phyloP scores from a whole-genome alignment of 2,329 filamentous ascomycete species.

The Pseudocercospora cruenta region DNA sequence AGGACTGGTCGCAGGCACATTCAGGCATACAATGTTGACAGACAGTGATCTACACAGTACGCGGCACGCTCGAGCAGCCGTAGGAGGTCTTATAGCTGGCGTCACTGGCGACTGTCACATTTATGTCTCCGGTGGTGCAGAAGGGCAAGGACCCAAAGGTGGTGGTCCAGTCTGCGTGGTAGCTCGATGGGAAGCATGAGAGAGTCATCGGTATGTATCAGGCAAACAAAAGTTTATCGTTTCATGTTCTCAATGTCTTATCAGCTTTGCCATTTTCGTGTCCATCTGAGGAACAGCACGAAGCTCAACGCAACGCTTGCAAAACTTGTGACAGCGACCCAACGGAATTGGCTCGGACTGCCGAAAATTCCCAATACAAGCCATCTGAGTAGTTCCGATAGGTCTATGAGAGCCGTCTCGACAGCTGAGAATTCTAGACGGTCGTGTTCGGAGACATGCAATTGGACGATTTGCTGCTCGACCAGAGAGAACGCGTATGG shows the following conservation, averaged over 20 bases:
- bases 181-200: background rate
- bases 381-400: constrained; percentile 12
- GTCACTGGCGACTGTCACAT: constrained; percentile 15
- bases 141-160: constrained; percentile 11
- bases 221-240: background rate
- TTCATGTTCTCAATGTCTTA: too few relatives aligned
- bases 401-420: constrained; percentile 12
- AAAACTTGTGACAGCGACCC: constrained; percentile 8
- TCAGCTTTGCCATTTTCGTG: background rate
- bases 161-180: constrained; percentile 7
- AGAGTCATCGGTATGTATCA: background rate
- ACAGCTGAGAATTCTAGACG: constrained; percentile 12
- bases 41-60: constrained; percentile 17
- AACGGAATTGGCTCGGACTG: constrained; percentile 9
- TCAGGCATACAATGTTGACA: constrained; percentile 19
- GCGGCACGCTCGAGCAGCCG: constrained; percentile 16
- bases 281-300: background rate
- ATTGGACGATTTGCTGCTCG: constrained; percentile 17
- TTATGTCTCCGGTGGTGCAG: constrained; percentile 16
- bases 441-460: constrained; percentile 1
- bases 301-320: background rate
- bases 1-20: constrained; percentile 7
- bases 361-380: constrained; percentile 1
- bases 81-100: constrained; percentile 15
- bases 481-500: constrained; percentile 15